phyloP scores from a whole-genome alignment of 768 basidiomycete species.

The Rhizopogon vulgaris region DNA sequence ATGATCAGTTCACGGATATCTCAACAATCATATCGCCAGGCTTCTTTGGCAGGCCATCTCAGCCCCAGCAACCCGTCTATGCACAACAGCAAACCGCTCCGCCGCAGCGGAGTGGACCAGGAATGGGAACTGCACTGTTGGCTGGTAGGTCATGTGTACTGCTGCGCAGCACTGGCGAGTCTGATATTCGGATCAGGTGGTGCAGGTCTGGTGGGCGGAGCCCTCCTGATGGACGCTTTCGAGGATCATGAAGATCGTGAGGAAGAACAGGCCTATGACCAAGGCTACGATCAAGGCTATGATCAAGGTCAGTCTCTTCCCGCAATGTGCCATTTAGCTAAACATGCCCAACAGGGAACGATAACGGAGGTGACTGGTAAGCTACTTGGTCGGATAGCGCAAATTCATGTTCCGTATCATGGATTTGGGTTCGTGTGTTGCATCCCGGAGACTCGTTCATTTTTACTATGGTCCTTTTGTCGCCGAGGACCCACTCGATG shows the following conservation, averaged over 20 bases:
- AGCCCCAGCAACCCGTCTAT: conserved; percentile 23
- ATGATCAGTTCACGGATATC: background rate
- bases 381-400: background rate
- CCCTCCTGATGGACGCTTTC: conserved; percentile 44
- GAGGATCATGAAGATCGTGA: conserved; percentile 35
- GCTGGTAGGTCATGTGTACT: conserved; percentile 32
- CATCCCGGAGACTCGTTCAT: no score
- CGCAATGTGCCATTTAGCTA: background rate
- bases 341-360: background rate
- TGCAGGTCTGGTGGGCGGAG: conserved; percentile 63
- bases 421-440: no score
- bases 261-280: conserved; percentile 26
- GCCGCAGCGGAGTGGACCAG: conserved; percentile 42
- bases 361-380: conserved; percentile 9
- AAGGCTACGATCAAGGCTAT: conserved; percentile 33
- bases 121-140: conserved; percentile 41
- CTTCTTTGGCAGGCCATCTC: conserved; percentile 26
- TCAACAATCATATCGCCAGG: conserved; percentile 10
- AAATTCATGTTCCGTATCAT: no score
- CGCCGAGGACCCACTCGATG: no score
- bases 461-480: no score
- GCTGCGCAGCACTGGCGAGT: background rate
- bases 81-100: conserved; percentile 32
- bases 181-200: conserved; percentile 34
- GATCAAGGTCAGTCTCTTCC: conserved; percentile 1